Base-by-base conservation (phyloP, 768 basidiomycete species). In the Lentinula sp. region DNA sequence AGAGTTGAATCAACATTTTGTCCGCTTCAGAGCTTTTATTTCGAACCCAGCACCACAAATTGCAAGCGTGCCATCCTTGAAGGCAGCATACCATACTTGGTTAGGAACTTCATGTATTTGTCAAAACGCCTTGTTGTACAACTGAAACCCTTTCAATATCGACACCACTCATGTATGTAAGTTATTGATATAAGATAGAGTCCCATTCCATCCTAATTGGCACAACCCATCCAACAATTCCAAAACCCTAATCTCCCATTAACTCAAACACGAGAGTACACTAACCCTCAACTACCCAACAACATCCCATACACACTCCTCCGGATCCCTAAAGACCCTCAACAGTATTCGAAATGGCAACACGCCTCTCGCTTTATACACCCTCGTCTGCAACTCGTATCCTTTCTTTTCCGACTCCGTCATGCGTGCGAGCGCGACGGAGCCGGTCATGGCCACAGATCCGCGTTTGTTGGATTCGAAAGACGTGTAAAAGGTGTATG, bases 311-410 rank as follows among this genome's bases (percentile, higher is more conserved):
- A 80, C 76, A 68, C 90, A 92, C 66, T 93, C 89, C 63, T 66
- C 73, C 9, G 91, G 86, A 46, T 83, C 71, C 65, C 83, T 79
- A 69, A 93, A 93, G 28, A 92, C 70, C 57, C 89, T 79, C 67
- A 93, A 70, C n/a, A 75, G 71, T 9, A 91, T 76, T 64, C 82
- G 74, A 35, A 70, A 65, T 4, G 88, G 86, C 67, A 90, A 81
- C 68, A 79, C 72, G 63, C 75, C 77, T 59, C 88, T 74, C 32
- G 88, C 89, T 61, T 73, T 76, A 73, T 83, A 84, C 58, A 93
- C 80, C 36, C 91, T 75, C 65, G 70, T 71, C 74, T 92, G 88
- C 66, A 92, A 66, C 35, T 85, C 83, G 61, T 70, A 64, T 62
- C 83, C 76, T 73, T 74, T 83, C 72, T 74, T 82, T 66, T 87